A percentile compares a stretch with the other conserved stretches of the same genome.
phyloP scores from a whole-genome alignment of 768 basidiomycete genomes.

The Auriscalpium vulgare region DNA sequence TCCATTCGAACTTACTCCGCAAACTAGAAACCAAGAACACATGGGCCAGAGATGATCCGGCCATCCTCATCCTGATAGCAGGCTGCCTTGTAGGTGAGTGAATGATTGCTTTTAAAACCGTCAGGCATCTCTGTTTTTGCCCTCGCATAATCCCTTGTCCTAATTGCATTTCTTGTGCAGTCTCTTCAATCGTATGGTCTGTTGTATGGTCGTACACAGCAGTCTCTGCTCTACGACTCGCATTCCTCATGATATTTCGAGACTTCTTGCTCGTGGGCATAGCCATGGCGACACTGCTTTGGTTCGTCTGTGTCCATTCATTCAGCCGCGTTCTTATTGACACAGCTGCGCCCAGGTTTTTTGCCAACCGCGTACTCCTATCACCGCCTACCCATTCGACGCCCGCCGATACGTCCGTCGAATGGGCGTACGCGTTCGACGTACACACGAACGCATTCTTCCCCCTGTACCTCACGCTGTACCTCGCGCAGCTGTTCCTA shows the following conservation, averaged over 20 bases:
- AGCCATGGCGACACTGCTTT: slow-evolving; percentile 67
- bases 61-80: slow-evolving; percentile 81
- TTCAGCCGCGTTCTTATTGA: too few species aligned
- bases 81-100: slow-evolving; percentile 66
- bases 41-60: slow-evolving; percentile 97
- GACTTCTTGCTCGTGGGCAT: slow-evolving; percentile 81
- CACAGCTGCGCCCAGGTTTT: slow-evolving; percentile 36
- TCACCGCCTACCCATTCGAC: slow-evolving; percentile 68
- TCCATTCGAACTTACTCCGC: not conserved
- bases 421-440: slow-evolving; percentile 95
- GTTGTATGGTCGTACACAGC: slow-evolving; percentile 66
- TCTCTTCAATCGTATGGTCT: slow-evolving; percentile 80
- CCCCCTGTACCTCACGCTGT: slow-evolving; percentile 84
- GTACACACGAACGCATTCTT: slow-evolving; percentile 97
- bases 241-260: slow-evolving; percentile 76
- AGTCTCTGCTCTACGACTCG: slow-evolving; percentile 50
- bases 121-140: not conserved
- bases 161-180: slow-evolving; percentile 29
- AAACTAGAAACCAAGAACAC: slow-evolving; percentile 89
- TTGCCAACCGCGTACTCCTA: slow-evolving; percentile 62
- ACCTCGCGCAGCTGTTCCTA: slow-evolving; percentile 82
- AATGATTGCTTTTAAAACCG: not conserved
- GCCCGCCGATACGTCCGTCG: slow-evolving; percentile 62
- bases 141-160: not conserved
- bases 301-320: slow-evolving; percentile 35